Evolutionary conservation across 2,329 filamentous ascomycete species (phyloP).

Genomic region (Penicillium concentricum): DNA sequence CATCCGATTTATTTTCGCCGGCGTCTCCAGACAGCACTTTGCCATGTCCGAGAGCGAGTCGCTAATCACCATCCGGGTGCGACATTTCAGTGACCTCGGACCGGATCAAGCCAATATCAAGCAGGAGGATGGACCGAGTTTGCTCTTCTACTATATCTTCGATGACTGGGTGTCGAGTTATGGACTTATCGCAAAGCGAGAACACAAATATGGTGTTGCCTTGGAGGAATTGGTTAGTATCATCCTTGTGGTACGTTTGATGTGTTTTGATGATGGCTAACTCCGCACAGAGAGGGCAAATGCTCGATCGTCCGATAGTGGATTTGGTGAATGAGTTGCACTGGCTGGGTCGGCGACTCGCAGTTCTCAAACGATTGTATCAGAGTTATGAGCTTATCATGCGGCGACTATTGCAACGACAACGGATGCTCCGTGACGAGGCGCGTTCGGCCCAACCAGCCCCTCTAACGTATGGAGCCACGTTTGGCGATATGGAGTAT

Average conservation of each 20-base stretch:
- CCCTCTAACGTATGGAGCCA: slow-evolving; percentile 20
- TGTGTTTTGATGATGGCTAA: slow-evolving; percentile 5
- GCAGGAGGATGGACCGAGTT: slow-evolving; percentile 55
- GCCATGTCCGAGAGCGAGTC: slow-evolving; percentile 48
- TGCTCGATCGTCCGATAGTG: slow-evolving; percentile 53
- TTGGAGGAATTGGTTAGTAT: slow-evolving; percentile 52
- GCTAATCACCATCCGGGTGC: slow-evolving; percentile 49
- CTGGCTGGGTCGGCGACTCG: slow-evolving; percentile 60
- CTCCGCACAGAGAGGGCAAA: slow-evolving; percentile 47
- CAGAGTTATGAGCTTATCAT: slow-evolving; percentile 62
- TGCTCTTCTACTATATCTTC: slow-evolving; percentile 68
- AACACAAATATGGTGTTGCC: slow-evolving; percentile 49
- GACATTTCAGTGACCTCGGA: slow-evolving; percentile 35
- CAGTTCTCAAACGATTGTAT: slow-evolving; percentile 62
- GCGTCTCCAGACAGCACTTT: slow-evolving; percentile 57
- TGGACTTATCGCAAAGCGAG: slow-evolving; percentile 57
- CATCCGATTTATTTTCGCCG: slow-evolving; percentile 60
- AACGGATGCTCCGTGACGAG: slow-evolving; percentile 42
- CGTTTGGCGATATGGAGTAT: slow-evolving; percentile 29
- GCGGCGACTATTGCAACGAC: slow-evolving; percentile 57
- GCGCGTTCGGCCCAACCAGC: slow-evolving; percentile 24
- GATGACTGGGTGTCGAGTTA: slow-evolving; percentile 67
- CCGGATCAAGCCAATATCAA: slow-evolving; percentile 38
- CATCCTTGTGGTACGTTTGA: background rate
- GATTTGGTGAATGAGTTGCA: slow-evolving; percentile 54